These are phyloP conservation scores for Scorias spongiosa DNA, from an alignment of 2,329 filamentous ascomycete genomes.

Conservation along the genomic window DNA sequence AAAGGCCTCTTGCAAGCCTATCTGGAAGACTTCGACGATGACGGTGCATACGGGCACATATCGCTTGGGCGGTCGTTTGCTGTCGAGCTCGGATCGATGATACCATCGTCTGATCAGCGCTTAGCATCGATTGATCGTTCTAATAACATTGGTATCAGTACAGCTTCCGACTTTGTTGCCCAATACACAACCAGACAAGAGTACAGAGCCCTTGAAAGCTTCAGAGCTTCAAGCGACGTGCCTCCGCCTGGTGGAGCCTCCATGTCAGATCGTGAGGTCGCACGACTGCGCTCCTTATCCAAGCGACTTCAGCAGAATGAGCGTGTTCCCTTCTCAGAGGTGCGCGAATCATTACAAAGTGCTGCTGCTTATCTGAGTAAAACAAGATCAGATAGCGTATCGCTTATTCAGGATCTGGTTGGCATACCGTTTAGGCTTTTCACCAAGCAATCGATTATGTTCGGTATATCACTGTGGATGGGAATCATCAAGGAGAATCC, in stretches of 20 bases:
- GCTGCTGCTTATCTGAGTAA: slow-evolving; percentile 78
- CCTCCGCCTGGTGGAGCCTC: background rate
- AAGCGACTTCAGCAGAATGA: slow-evolving; percentile 53
- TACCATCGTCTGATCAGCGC: slow-evolving; percentile 74
- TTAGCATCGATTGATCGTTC: slow-evolving; percentile 66
- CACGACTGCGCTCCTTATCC: slow-evolving; percentile 52
- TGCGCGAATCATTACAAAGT: slow-evolving; percentile 67
- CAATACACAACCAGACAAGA: slow-evolving; percentile 96
- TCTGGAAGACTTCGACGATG: slow-evolving; percentile 84
- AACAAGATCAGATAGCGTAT: slow-evolving; percentile 56
- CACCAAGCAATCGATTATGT: slow-evolving; percentile 86
- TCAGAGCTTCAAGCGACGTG: background rate
- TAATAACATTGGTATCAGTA: slow-evolving; percentile 64
- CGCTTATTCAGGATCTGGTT: slow-evolving; percentile 75
- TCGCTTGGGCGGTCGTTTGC: slow-evolving; percentile 89
- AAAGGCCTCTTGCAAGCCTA: slow-evolving; percentile 95
- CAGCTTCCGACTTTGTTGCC: slow-evolving; percentile 87
- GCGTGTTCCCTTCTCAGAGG: slow-evolving; percentile 54
- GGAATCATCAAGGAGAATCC: slow-evolving; percentile 95
- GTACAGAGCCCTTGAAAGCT: slow-evolving; percentile 41
- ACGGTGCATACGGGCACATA: slow-evolving; percentile 79
- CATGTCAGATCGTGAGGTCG: slow-evolving; percentile 13
- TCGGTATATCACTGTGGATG: slow-evolving; percentile 90
- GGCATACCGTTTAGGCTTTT: slow-evolving; percentile 86
- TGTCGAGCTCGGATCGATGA: slow-evolving; percentile 73